Evolutionary conservation across 208 protist species (phyloP).

Genomic region (Trypanosoma melophagium): DNA sequence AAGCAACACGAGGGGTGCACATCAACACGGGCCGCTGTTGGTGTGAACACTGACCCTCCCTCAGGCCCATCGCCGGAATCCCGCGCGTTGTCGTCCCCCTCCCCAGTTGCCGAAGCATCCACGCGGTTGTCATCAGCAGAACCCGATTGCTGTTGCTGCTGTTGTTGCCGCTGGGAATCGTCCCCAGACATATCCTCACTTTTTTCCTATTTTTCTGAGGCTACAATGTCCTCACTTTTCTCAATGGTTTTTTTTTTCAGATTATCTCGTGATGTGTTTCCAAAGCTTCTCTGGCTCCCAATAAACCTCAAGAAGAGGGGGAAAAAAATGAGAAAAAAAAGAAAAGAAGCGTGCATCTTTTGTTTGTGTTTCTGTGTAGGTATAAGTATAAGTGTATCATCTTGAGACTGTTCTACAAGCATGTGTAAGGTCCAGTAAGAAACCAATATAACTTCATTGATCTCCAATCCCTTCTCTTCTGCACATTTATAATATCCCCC

Average conservation of each 20-base stretch:
- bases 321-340: no score
- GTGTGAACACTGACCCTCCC: conserved; percentile 29
- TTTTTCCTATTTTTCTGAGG: not conserved
- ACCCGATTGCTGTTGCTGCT: not conserved
- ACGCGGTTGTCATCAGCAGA: conserved; percentile 9
- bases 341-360: no score
- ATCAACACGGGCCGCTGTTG: conserved; percentile 83
- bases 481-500: no score
- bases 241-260: not conserved
- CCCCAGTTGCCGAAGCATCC: conserved; percentile 12
- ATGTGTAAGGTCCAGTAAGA: no score
- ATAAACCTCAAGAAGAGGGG: no score
- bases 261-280: not conserved
- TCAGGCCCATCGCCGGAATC: conserved; percentile 11
- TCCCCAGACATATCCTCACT: conserved; percentile 18
- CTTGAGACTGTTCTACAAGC: no score
- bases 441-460: no score
- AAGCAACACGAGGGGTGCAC: conserved; percentile 98
- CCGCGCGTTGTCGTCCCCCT: conserved; percentile 16
- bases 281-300: no score
- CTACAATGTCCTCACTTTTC: not conserved
- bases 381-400: no score
- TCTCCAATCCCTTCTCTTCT: no score
- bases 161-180: not conserved
- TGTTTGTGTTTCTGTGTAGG: no score